Evolutionary conservation across 345 rosid species (phyloP).

Genomic region (Citrus glauca): DNA sequence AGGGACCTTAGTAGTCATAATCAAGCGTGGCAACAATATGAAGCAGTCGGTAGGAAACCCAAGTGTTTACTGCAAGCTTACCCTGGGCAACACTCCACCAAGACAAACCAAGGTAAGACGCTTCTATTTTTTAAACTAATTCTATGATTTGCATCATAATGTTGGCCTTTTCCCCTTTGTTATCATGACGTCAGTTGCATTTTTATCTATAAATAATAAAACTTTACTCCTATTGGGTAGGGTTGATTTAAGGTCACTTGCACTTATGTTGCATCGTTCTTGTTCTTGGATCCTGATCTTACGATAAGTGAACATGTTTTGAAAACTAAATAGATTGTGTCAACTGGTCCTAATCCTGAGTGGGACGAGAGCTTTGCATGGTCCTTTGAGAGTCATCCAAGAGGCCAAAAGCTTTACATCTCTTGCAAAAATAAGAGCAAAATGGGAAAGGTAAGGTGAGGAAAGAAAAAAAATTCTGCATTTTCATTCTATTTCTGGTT

Average conservation of each 20-base stretch:
- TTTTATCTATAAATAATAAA: background rate
- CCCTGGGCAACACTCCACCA: constrained; percentile 84
- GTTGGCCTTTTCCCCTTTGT: too few species aligned
- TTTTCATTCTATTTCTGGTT: background rate
- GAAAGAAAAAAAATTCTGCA: background rate
- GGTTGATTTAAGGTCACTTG: background rate
- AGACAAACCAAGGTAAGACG: constrained; percentile 76
- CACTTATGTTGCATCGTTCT: background rate
- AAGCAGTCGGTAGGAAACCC: constrained; percentile 99
- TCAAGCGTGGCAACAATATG: constrained; percentile 97
- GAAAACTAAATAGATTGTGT: constrained; percentile 54
- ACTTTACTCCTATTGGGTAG: background rate
- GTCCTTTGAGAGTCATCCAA: constrained; percentile 98
- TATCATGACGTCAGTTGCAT: background rate
- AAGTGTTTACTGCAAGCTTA: constrained; percentile 90
- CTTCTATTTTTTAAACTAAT: background rate
- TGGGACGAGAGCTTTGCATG: constrained; percentile 99
- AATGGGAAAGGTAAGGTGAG: constrained; percentile 85
- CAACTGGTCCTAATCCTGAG: constrained; percentile 96
- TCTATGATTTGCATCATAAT: background rate
- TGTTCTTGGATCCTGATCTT: background rate
- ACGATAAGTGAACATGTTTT: background rate
- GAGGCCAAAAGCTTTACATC: constrained; percentile 95
- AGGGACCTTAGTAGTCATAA: constrained; percentile 85
- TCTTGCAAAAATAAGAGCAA: constrained; percentile 99